Base-by-base conservation (phyloP, 169 alveolate genomes). In the Plasmodium malariae region DNA sequence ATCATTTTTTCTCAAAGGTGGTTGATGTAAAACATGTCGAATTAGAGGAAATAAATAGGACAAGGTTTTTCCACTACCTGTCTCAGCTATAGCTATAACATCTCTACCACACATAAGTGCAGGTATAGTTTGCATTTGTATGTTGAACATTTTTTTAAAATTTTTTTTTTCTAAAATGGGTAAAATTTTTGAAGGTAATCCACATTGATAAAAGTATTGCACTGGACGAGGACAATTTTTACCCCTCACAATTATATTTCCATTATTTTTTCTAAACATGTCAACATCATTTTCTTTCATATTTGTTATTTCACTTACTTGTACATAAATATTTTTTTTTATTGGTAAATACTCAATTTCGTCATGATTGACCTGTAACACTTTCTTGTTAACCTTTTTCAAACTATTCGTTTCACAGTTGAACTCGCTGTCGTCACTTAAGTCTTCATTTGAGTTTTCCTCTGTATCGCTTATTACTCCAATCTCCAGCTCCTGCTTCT, bases 51-150 rank as follows among this genome's bases (percentile, higher is more conserved):
- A 96, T 80, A 98, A 87, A 91, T 98, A 99, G 12, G 99, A 99
- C 40, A 99, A 88, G 2, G 99, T 99, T 94, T 98, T 98, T 0
- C 99, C 99, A 80, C 94, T 97, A 65, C 99, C 99, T 7, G 99
- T 99, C 88, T 98, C 99, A 0, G 99, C 99, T 9, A 98, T 98
- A 24, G 99, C 99, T 32, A 99, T 97, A 48, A 98, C 95, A 90
- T 99, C 99, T 57, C 98, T 83, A 45, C 99, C 99, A 80, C 98
- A 95, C 96, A 98, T 93, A 36, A 98, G 89, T 30, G 98, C 97
- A 1, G 99, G 99, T n/a, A 98, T 91, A 37, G 96, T 92, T 67
- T 98, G 99, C 97, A 98, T 96, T 94, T 99, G 99, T 5, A 99
- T 98, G 12, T 99, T 99, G 88, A 98, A 98, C 55, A 99, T 99